Evolutionary conservation across 192 early-diverging fungal species (phyloP).

Genomic region (Coemansia sp.): DNA sequence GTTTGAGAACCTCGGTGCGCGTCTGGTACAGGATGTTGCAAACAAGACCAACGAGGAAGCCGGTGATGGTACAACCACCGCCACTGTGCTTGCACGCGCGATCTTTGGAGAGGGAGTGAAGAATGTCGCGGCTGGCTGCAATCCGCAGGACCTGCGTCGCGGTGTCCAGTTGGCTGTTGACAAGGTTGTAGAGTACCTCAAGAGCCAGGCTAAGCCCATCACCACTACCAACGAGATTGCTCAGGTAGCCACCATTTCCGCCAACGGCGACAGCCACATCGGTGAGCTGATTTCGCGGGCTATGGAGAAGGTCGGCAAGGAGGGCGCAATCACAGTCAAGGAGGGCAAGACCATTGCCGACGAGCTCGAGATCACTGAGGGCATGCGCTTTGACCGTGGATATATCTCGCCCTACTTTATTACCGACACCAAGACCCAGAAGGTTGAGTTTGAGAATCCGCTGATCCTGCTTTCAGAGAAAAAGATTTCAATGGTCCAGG

Average conservation of each 20-base stretch:
- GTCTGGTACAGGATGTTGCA: constrained; percentile 97
- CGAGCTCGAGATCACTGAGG: constrained; percentile 98
- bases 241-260: constrained; percentile 99
- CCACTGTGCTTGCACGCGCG: constrained; percentile 95
- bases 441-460: constrained; percentile 99
- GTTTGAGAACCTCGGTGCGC: constrained; percentile 99
- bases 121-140: constrained; percentile 99
- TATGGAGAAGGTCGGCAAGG: constrained; percentile 99
- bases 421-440: constrained; percentile 96
- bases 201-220: constrained; percentile 85
- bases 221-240: constrained; percentile 96
- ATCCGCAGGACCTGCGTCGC: constrained; percentile 96
- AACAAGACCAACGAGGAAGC: constrained; percentile 99
- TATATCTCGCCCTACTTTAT: constrained; percentile 99
- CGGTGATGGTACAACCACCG: constrained; percentile 99
- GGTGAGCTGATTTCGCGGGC: constrained; percentile 96
- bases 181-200: constrained; percentile 87
- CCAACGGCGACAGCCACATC: constrained; percentile 98
- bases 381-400: constrained; percentile 99
- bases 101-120: constrained; percentile 99
- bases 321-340: constrained; percentile 99
- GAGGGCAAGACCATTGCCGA: constrained; percentile 99
- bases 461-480: constrained; percentile 96
- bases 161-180: constrained; percentile 94
- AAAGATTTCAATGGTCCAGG: constrained; percentile 95